phyloP scores from a whole-genome alignment of 2,329 filamentous ascomycete genomes.

The Teratosphaeria destructans region DNA sequence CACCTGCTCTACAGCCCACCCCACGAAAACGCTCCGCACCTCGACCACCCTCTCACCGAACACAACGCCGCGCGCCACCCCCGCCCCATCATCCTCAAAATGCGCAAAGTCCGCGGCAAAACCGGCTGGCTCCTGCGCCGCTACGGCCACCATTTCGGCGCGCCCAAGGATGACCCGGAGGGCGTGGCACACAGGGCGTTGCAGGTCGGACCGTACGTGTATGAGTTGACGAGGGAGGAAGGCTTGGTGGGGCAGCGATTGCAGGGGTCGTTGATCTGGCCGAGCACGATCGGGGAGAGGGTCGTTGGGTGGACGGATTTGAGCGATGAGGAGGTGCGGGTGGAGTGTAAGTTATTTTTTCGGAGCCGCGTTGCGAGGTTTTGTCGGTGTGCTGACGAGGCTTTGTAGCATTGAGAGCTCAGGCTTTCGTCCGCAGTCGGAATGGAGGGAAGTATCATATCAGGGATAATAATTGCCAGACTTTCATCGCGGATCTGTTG shows the following conservation, averaged over 20 bases:
- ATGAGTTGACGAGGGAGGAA: background rate
- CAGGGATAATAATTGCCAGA: constrained; percentile 1
- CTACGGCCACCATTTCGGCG: background rate
- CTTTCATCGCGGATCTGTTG: background rate
- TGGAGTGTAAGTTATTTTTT: background rate
- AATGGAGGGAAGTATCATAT: background rate
- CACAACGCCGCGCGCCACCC: background rate
- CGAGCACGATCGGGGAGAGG: background rate
- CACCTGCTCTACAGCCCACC: background rate
- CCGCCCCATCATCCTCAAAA: background rate
- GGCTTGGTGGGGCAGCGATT: background rate
- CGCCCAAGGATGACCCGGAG: background rate
- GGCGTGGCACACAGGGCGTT: background rate
- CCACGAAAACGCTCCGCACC: background rate
- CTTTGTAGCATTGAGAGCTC: background rate
- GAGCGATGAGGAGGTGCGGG: background rate
- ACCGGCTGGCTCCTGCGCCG: background rate
- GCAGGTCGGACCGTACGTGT: background rate
- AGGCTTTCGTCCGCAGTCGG: background rate
- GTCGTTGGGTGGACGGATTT: background rate
- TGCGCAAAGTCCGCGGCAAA: constrained; percentile 1
- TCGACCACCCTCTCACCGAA: background rate
- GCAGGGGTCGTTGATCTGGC: background rate
- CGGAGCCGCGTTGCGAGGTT: background rate
- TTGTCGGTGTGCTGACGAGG: background rate